phyloP scores from a whole-genome alignment of 495 filamentous ascomycete genomes.

The Sordaria brevicollis region DNA sequence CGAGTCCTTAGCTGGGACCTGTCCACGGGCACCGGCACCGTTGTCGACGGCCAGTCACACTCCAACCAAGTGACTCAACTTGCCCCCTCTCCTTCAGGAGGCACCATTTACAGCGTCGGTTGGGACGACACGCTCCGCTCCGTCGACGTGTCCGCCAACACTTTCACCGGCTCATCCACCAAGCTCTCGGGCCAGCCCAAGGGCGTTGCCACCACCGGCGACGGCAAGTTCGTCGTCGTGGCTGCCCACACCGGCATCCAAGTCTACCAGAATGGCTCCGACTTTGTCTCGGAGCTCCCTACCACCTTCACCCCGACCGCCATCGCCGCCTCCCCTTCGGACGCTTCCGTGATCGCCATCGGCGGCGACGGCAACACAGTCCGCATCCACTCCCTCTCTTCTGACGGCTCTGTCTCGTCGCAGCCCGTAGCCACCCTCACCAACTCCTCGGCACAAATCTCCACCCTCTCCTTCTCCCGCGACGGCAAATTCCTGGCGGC shows the following conservation, averaged over 20 bases:
- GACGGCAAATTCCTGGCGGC: slow-evolving; percentile 64
- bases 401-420: slow-evolving; percentile 28
- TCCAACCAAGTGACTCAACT: slow-evolving; percentile 76
- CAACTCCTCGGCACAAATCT: slow-evolving; percentile 46
- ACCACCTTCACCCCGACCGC: slow-evolving; percentile 51
- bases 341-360: slow-evolving; percentile 55
- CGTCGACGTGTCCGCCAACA: slow-evolving; percentile 48
- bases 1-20: slow-evolving; percentile 75
- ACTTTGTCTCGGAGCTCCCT: slow-evolving; percentile 37
- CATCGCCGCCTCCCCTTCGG: slow-evolving; percentile 47
- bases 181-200: slow-evolving; percentile 43
- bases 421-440: slow-evolving; percentile 33
- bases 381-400: slow-evolving; percentile 55
- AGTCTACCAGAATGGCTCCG: slow-evolving; percentile 46
- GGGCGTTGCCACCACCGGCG: slow-evolving; percentile 33
- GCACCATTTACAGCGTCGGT: slow-evolving; percentile 69
- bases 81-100: slow-evolving; percentile 34
- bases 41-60: slow-evolving; percentile 68
- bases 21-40: slow-evolving; percentile 50
- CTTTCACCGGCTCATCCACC: slow-evolving; percentile 35
- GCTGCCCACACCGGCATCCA: slow-evolving; percentile 55
- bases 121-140: slow-evolving; percentile 93
- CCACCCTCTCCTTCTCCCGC: slow-evolving; percentile 68
- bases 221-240: slow-evolving; percentile 43
- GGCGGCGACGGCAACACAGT: slow-evolving; percentile 62